Percentiles rank a stretch among this genome's conserved stretches.
These are phyloP conservation scores for Penicillium nucicola DNA, from an alignment of 495 filamentous ascomycete species.

Conservation along the genomic window DNA sequence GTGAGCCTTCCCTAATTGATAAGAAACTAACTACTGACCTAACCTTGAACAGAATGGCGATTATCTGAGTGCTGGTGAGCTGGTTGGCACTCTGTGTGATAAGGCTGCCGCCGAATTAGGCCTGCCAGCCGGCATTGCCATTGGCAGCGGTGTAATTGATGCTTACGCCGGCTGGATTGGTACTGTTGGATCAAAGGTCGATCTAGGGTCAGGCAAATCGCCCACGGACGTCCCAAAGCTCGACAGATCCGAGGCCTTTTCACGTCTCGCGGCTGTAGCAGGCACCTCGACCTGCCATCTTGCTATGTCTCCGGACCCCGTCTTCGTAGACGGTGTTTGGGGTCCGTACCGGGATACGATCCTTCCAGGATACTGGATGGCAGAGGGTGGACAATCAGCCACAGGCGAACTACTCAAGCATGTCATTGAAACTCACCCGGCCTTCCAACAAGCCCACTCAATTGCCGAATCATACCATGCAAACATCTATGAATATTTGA, in stretches of 20 bases:
- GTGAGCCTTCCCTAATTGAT: slow-evolving; percentile 57
- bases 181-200: slow-evolving; percentile 93
- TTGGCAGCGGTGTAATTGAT: slow-evolving; percentile 95
- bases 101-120: slow-evolving; percentile 81
- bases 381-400: slow-evolving; percentile 93
- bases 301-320: slow-evolving; percentile 85
- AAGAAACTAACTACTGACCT: slow-evolving; percentile 4
- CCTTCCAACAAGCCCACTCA: slow-evolving; percentile 71
- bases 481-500: slow-evolving; percentile 93
- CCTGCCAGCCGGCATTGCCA: slow-evolving; percentile 80
- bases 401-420: slow-evolving; percentile 93
- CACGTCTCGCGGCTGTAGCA: slow-evolving; percentile 88
- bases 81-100: slow-evolving; percentile 79
- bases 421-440: slow-evolving; percentile 89
- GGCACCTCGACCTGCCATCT: slow-evolving; percentile 97
- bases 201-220: slow-evolving; percentile 59
- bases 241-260: slow-evolving; percentile 87
- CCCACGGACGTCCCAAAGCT: slow-evolving; percentile 61
- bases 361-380: slow-evolving; percentile 88
- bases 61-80: slow-evolving; percentile 85
- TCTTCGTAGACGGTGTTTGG: slow-evolving; percentile 95
- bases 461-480: slow-evolving; percentile 72
- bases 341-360: slow-evolving; percentile 94
- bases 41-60: slow-evolving; percentile 68
- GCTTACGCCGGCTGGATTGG: slow-evolving; percentile 98